Base-by-base conservation (phyloP, 2,329 filamentous ascomycete species). In the Fusarium drepaniforme region DNA sequence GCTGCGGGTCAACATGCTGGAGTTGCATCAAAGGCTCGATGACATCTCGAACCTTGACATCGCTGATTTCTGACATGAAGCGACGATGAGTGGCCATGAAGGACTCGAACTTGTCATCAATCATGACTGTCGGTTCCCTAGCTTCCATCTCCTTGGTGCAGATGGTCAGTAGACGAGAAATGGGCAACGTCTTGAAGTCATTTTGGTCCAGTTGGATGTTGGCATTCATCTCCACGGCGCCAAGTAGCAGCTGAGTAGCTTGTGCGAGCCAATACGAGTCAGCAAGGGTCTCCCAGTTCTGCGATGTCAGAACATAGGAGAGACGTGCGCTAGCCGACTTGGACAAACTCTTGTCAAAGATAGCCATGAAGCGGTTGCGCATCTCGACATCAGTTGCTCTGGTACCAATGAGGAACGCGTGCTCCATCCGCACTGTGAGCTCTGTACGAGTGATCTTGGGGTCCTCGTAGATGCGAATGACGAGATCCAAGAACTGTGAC, bases 251-350 rank as follows among this genome's bases (percentile, higher is more conserved):
- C 79, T 99, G 97, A 21, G 95, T 95, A 38, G 97, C 96, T 83
- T 99, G 97, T 46, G 95, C 93, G 60, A 99, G 87, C 97, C 97
- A 99, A 85, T 97, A 99, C 1, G 94, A 97, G 78, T 99, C 97
- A 3, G 92, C 92, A 58, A 99, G 88, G 0, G 94, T 97, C 81
- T 98, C 96, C 97, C 97, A 99, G 78, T 98, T 98, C 82, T 99
- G 97, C 28, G 94, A 93, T 1, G 92, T 92, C 66, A 99, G 90
- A 5, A 98, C 93, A 84, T 98, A 98, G 70, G 93, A 93, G 44
- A 99, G 88, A 42, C 97, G 93, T 68, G 94, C 94, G 79, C 93
- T 97, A 1, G 96, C 96, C 9, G 95, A 95, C 80, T 96, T 94
- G n/a, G 95, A 97, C 75, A 99, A 87, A 81, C 95, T 98, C 83